phyloP scores from a whole-genome alignment of 192 early-diverging fungal species.

The Physocladia obscura region DNA sequence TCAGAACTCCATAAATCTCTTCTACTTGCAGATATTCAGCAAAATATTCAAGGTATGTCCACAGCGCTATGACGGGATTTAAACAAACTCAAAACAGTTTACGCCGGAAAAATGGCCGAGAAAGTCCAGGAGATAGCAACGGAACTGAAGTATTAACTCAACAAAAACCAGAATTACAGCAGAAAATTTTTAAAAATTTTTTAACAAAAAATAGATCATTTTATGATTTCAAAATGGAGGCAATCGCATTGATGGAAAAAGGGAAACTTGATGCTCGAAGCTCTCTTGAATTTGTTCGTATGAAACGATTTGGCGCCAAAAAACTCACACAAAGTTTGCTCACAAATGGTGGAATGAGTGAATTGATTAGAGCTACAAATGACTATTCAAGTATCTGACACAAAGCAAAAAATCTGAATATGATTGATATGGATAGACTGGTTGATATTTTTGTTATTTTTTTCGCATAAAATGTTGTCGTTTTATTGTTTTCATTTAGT shows the following conservation, averaged over 20 bases:
- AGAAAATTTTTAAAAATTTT: too few relatives aligned
- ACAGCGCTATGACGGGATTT: neutral
- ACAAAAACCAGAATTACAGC: too few relatives aligned
- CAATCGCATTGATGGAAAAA: neutral
- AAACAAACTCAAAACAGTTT: neutral
- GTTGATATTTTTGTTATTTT: too few relatives aligned
- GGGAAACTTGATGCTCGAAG: neutral
- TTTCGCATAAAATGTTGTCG: too few relatives aligned
- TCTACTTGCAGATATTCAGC: neutral
- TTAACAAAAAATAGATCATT: too few relatives aligned
- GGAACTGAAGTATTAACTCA: constrained; percentile 6
- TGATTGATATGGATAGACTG: too few relatives aligned
- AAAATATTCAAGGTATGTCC: neutral
- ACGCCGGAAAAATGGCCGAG: neutral
- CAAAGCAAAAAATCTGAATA: too few relatives aligned
- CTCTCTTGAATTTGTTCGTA: neutral
- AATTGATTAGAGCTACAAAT: too few relatives aligned
- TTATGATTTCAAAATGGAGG: neutral
- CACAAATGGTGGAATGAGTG: too few relatives aligned
- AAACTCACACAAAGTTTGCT: neutral
- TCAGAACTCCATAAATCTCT: too few relatives aligned
- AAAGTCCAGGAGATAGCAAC: neutral
- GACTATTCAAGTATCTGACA: too few relatives aligned
- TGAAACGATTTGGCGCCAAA: neutral
- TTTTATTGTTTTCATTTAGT: too few relatives aligned